These are phyloP conservation scores for Psilocybe tampanensis DNA, from an alignment of 768 basidiomycete species.

Conservation along the genomic window DNA sequence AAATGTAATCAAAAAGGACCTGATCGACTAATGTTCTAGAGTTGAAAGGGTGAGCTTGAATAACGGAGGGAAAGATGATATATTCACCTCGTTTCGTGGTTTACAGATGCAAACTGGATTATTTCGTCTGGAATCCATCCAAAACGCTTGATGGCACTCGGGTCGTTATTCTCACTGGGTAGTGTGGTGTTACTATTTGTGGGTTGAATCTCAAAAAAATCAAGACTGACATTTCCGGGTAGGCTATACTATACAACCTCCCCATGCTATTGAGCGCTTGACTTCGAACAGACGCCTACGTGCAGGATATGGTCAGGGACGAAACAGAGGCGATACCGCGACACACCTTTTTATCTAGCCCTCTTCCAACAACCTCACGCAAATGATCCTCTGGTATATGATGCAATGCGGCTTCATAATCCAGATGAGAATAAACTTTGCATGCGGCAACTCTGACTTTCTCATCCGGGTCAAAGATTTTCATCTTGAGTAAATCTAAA, in stretches of 20 bases:
- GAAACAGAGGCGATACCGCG: background rate
- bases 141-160: slow-evolving; percentile 75
- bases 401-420: slow-evolving; percentile 90
- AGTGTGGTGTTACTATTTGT: background rate
- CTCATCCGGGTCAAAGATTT: slow-evolving; percentile 88
- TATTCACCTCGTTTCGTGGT: slow-evolving; percentile 59
- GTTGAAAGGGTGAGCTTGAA: background rate
- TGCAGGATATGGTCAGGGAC: background rate
- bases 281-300: slow-evolving; percentile 59
- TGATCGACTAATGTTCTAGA: slow-evolving; percentile 64
- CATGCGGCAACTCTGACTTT: slow-evolving; percentile 86
- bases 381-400: slow-evolving; percentile 71
- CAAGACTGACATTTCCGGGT: slow-evolving; percentile 82
- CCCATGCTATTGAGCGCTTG: slow-evolving; percentile 82
- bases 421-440: slow-evolving; percentile 77
- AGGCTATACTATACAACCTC: slow-evolving; percentile 79
- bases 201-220: slow-evolving; percentile 1
- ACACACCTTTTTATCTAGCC: slow-evolving; percentile 83
- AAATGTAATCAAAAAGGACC: slow-evolving; percentile 70
- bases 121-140: slow-evolving; percentile 90
- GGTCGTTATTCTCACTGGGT: slow-evolving; percentile 77
- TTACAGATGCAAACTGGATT: slow-evolving; percentile 54
- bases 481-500: slow-evolving; percentile 59
- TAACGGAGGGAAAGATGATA: background rate
- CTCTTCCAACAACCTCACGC: slow-evolving; percentile 65